A percentile compares a stretch with the other conserved stretches of the same genome.
phyloP scores from a whole-genome alignment of 306 rosid genomes.

The Herpetospermum pedunculosum region DNA sequence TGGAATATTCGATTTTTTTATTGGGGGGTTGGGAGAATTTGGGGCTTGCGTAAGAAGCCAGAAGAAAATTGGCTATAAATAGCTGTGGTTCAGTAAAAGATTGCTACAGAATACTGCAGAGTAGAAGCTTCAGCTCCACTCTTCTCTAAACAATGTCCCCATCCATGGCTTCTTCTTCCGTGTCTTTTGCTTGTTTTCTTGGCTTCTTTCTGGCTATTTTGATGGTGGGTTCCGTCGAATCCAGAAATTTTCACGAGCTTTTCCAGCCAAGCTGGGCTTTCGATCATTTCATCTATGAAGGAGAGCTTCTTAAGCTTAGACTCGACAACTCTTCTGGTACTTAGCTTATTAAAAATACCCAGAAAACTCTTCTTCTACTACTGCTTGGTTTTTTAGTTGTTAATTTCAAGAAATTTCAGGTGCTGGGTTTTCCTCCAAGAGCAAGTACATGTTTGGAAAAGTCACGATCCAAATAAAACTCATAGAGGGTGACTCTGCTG shows the following conservation, averaged over 20 bases:
- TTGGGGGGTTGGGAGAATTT: not conserved
- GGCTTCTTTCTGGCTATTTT: constrained; percentile 25
- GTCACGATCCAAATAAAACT: constrained; percentile 78
- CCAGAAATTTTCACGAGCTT: constrained; percentile 62
- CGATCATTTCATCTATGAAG: constrained; percentile 74
- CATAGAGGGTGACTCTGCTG: constrained; percentile 90
- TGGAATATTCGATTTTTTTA: constrained; percentile 13
- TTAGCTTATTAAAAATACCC: not conserved
- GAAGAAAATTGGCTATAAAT: constrained; percentile 29
- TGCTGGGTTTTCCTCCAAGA: constrained; percentile 87
- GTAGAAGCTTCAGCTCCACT: constrained; percentile 18
- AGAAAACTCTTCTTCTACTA: not conserved
- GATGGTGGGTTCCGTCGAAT: constrained; percentile 32
- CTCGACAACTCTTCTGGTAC: constrained; percentile 79
- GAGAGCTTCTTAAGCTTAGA: constrained; percentile 69
- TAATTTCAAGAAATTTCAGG: constrained; percentile 31
- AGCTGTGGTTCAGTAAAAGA: not conserved
- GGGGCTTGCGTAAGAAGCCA: constrained; percentile 38
- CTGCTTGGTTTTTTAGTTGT: not conserved
- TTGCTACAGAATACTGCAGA: not conserved
- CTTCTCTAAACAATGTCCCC: not conserved
- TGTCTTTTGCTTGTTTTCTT: constrained; percentile 14
- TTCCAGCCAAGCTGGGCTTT: constrained; percentile 83
- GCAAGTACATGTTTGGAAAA: constrained; percentile 79
- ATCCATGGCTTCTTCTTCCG: constrained; percentile 11